Evolutionary conservation across 495 filamentous ascomycete genomes (phyloP).

Genomic region (Penicillium robsamsonii): DNA sequence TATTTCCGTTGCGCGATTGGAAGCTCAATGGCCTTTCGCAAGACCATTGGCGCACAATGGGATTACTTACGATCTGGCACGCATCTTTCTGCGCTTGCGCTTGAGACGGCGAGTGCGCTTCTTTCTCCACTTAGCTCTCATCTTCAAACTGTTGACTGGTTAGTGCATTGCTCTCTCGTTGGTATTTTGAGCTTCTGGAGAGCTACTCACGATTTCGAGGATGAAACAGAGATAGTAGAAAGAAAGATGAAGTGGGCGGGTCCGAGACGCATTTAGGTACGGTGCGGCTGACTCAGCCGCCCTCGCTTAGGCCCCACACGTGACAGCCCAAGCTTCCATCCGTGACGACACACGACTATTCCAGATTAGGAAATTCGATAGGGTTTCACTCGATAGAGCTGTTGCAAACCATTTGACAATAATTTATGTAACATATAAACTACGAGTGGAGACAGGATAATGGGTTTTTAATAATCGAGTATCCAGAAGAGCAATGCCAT

Average conservation of each 20-base stretch:
- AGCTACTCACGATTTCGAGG: constrained; percentile 50
- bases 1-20: constrained; percentile 1
- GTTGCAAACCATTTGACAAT: neutral
- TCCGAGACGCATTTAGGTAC: constrained; percentile 45
- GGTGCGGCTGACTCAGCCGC: constrained; percentile 47
- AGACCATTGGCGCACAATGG: neutral
- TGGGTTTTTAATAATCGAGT: neutral
- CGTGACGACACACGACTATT: constrained; percentile 17
- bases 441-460: neutral
- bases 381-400: neutral
- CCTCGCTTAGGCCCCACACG: constrained; percentile 24
- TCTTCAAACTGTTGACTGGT: constrained; percentile 58
- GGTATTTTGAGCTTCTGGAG: constrained; percentile 3
- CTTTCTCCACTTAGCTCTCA: constrained; percentile 99
- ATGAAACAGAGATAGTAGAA: constrained; percentile 53
- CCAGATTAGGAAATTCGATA: constrained; percentile 14
- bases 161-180: constrained; percentile 24
- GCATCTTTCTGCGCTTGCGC: constrained; percentile 99
- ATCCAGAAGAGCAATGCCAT: neutral
- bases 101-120: constrained; percentile 97
- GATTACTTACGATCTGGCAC: constrained; percentile 75
- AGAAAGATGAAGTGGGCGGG: constrained; percentile 41
- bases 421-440: neutral
- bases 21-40: constrained; percentile 9
- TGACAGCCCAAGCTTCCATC: constrained; percentile 2